Evolutionary conservation across 2,329 filamentous ascomycete species (phyloP), one percentile per base, ranked within the genome.

Genomic region (Aspergillus pseudotamarii): DNA sequence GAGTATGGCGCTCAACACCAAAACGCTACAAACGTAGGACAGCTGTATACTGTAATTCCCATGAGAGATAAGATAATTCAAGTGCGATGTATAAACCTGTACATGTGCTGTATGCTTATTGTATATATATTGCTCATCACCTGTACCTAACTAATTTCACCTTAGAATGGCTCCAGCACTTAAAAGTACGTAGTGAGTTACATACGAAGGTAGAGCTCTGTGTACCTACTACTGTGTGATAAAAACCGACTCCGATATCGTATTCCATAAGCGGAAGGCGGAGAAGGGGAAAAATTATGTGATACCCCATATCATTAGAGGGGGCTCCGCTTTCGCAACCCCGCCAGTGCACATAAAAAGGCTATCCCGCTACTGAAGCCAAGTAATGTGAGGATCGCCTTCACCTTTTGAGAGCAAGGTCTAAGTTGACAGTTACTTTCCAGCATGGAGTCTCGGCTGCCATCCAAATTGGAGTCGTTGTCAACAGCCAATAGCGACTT

Each of bases 241-340:
- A 36, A 36, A 36, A 36, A 36, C 14, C 8, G 11, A 21, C 56
- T 62, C 66, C 61, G 66, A 68, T 66, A 62, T 64, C 64, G 64
- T 64, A 53, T 46, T 34, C 55, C 60, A 56, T 57, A 50, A 55
- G 57, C 63, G 64, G 68, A 67, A 62, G 38, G 46, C 41, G 23
- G 62, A 63, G 56, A 61, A 26, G 9, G 28, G 60, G 61, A 57
- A 64, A 64, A 65, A 60, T 51, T 53, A 61, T 56, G 23, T 30
- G 41, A 48, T 54, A 53, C 34, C 46, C 32, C 36, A 19, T 51
- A 36, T 68, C 59, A 68, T 71, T 66, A 69, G 32, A 55, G 55
- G 36, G 36, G 45, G 59, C 69, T 72, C 70, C 70, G 70, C 67
- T 72, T 72, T 73, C 71, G 70, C 71, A 70, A 70, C 65, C 67